Evolutionary conservation across 441 rosid genomes (phyloP).

Genomic region (Manihot esculenta): DNA sequence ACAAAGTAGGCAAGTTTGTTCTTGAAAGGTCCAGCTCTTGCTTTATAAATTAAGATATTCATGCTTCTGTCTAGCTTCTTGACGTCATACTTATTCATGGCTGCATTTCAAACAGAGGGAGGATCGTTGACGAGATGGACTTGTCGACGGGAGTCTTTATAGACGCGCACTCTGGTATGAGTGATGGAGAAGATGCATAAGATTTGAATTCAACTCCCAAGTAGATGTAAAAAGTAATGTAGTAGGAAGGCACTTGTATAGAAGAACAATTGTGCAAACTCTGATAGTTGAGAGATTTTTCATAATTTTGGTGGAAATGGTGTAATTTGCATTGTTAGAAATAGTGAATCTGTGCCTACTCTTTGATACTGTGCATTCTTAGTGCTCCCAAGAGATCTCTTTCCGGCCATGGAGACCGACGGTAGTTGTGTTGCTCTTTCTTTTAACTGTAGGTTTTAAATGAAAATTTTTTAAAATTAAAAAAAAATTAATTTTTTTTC

Average conservation of each 20-base stretch:
- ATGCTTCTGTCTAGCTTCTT: slow-evolving; percentile 9
- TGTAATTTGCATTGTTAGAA: neutral
- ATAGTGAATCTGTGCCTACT: too few relatives aligned
- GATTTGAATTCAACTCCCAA: neutral
- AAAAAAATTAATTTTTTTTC: too few relatives aligned
- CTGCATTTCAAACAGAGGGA: slow-evolving; percentile 42
- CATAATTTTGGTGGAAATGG: neutral
- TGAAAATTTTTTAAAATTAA: too few relatives aligned
- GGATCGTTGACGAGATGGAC: slow-evolving; percentile 75
- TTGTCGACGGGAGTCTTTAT: slow-evolving; percentile 58
- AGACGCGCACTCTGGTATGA: slow-evolving; percentile 53
- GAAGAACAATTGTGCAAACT: neutral
- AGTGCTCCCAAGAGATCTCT: too few relatives aligned
- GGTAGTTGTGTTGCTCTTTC: too few relatives aligned
- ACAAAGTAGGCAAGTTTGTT: slow-evolving; percentile 80
- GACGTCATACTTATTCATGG: slow-evolving; percentile 10
- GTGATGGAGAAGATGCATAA: slow-evolving; percentile 57
- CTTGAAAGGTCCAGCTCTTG: slow-evolving; percentile 59
- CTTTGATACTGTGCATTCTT: too few relatives aligned
- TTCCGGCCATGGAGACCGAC: too few relatives aligned
- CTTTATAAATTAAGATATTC: slow-evolving; percentile 1
- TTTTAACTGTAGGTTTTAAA: too few relatives aligned
- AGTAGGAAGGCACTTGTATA: slow-evolving; percentile 13
- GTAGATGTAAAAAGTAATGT: slow-evolving; percentile 6
- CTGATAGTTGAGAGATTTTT: slow-evolving; percentile 6